Percentiles rank a stretch among this genome's conserved stretches.
Conservation (phyloP, 2,329 filamentous ascomycete species). For the Fusarium mundagurra region DNA sequence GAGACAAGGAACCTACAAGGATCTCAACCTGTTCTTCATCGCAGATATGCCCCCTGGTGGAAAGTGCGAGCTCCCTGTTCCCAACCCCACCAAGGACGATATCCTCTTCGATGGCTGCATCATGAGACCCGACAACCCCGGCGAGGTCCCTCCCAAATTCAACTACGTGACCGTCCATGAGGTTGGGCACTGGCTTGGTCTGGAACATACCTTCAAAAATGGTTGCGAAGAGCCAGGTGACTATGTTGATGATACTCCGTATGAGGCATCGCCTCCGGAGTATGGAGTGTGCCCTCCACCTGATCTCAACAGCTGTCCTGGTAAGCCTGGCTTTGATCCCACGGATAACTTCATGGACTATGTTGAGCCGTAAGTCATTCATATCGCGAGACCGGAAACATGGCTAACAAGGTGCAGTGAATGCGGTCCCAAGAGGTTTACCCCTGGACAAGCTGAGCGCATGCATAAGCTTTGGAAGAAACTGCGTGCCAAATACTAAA, state of each 20-base stretch:
- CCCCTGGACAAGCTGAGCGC: conserved; percentile 8
- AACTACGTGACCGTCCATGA: not conserved
- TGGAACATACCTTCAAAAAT: conserved; percentile 26
- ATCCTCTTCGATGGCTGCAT: conserved; percentile 20
- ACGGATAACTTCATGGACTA: conserved; percentile 23
- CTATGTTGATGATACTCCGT: conserved; percentile 17
- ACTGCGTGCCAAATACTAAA: not conserved
- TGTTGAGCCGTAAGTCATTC: not conserved
- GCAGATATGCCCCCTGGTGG: not conserved
- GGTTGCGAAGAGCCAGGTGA: conserved; percentile 21
- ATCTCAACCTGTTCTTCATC: conserved; percentile 21
- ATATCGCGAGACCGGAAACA: accelerated
- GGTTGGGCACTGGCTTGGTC: conserved; percentile 24
- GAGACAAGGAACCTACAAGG: conserved; percentile 17
- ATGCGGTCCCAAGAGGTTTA: conserved; percentile 12
- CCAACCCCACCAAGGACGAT: not conserved
- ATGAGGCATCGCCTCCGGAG: not conserved
- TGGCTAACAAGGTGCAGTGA: not conserved
- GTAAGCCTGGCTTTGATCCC: conserved; percentile 19
- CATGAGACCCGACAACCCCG: not conserved
- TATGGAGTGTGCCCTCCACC: not conserved
- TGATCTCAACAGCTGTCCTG: conserved; percentile 4
- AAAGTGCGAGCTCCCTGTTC: conserved; percentile 17
- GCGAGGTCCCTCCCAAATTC: not conserved
- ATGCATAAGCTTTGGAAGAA: conserved; percentile 29